A percentile compares a stretch with the other conserved stretches of the same genome.
Evolutionary conservation across 164 flowering plant species (phyloP).

Genomic region (Houttuynia cordata): DNA sequence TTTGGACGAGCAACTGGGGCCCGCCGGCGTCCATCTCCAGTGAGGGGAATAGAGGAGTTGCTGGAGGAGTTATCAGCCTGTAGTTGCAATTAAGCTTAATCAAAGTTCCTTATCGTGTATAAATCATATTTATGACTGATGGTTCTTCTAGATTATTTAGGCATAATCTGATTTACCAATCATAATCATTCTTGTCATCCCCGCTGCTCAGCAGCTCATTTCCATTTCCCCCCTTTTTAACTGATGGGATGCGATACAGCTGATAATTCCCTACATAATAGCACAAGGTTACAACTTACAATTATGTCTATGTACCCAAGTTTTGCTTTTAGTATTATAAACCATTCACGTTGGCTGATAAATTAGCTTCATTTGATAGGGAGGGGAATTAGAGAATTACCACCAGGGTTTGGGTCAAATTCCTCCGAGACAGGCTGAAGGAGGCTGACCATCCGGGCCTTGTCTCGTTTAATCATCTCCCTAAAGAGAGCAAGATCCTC

Average conservation of each 20-base stretch:
- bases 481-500: conserved; percentile 41
- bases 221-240: conserved; percentile 27
- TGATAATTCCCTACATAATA: conserved; percentile 19
- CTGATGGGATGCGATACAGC: conserved; percentile 30
- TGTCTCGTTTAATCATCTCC: conserved; percentile 39
- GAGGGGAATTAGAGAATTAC: neutral
- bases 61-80: conserved; percentile 70
- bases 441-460: conserved; percentile 28
- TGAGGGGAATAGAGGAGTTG: conserved; percentile 62
- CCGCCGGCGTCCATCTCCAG: conserved; percentile 52
- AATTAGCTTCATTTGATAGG: too few relatives aligned
- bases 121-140: too few relatives aligned
- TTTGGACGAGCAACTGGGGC: conserved; percentile 24
- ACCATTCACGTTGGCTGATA: neutral
- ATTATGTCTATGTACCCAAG: too few relatives aligned
- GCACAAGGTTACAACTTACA: too few relatives aligned
- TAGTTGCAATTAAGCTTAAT: neutral
- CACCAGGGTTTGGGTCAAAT: conserved; percentile 21
- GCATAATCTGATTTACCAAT: conserved; percentile 33
- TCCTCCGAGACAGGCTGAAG: conserved; percentile 53
- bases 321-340: neutral
- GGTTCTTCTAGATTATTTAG: too few relatives aligned
- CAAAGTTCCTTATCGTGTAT: too few relatives aligned
- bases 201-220: conserved; percentile 20
- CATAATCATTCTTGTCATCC: conserved; percentile 40